These are phyloP conservation scores for Ilex paraguariensis DNA, from an alignment of 305 asterid species.

Conservation along the genomic window DNA sequence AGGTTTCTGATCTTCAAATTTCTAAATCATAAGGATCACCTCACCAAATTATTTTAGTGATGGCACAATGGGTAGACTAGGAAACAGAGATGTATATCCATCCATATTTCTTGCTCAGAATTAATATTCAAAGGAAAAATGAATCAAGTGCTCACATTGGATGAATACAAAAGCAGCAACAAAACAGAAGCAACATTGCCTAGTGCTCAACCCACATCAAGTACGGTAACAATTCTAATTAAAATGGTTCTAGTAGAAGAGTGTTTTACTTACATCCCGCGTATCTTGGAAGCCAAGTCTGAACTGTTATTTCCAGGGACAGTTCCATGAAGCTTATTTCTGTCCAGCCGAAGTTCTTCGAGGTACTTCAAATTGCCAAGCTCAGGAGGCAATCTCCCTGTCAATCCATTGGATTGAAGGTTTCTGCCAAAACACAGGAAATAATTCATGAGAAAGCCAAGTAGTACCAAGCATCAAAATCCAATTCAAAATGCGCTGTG, in stretches of 20 bases:
- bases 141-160: no score
- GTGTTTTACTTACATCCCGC: slow-evolving; percentile 53
- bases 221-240: not conserved
- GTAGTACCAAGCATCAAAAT: slow-evolving; percentile 7
- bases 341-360: slow-evolving; percentile 79
- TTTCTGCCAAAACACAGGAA: slow-evolving; percentile 44
- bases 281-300: slow-evolving; percentile 25
- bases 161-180: no score
- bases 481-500: slow-evolving; percentile 7
- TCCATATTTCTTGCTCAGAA: no score
- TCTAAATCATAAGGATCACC: no score
- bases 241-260: not conserved
- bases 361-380: slow-evolving; percentile 72
- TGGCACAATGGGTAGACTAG: no score
- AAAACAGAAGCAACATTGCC: no score
- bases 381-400: slow-evolving; percentile 77
- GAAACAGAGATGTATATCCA: no score
- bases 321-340: slow-evolving; percentile 69
- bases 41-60: no score
- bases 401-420: slow-evolving; percentile 79
- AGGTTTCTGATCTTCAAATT: no score
- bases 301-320: slow-evolving; percentile 63
- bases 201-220: not conserved
- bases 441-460: not conserved
- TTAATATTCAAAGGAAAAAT: no score